phyloP scores from a whole-genome alignment of 2,329 filamentous ascomycete species.

The Pseudogymnoascus sp. region DNA sequence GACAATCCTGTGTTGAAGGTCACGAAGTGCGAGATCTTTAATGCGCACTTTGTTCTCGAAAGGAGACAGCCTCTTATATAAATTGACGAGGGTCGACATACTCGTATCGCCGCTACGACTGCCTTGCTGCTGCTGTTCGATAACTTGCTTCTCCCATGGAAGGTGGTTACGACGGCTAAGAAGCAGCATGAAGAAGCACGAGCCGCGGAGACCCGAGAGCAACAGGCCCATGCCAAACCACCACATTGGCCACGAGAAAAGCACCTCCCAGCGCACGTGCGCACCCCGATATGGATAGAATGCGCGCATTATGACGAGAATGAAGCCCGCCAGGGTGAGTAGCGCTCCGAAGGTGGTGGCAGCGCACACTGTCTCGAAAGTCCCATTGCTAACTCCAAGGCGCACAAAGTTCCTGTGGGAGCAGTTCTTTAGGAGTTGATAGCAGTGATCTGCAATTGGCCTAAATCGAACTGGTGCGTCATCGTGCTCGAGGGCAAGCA shows the following conservation, averaged over 20 bases:
- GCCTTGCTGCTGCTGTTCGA: constrained; percentile 21
- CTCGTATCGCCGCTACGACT: not conserved
- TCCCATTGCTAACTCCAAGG: constrained; percentile 45
- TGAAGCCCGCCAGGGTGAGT: constrained; percentile 33
- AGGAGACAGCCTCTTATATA: not conserved
- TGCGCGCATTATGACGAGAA: constrained; percentile 34
- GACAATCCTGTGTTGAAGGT: not conserved
- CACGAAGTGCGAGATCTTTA: not conserved
- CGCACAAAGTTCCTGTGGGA: constrained; percentile 44
- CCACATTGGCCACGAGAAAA: constrained; percentile 39
- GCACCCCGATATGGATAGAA: constrained; percentile 20
- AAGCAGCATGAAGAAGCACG: constrained; percentile 40
- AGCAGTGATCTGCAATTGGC: constrained; percentile 39
- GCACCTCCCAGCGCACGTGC: constrained; percentile 34
- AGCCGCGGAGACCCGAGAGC: constrained; percentile 37
- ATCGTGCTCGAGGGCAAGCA: constrained; percentile 29
- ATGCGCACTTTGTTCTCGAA: not conserved
- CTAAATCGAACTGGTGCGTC: constrained; percentile 32
- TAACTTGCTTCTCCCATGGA: constrained; percentile 35
- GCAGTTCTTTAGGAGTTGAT: constrained; percentile 39
- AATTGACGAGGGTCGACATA: not conserved
- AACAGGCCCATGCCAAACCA: constrained; percentile 36
- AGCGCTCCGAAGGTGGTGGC: constrained; percentile 36
- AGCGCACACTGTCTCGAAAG: constrained; percentile 40
- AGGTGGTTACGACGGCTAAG: constrained; percentile 38